Evolutionary conservation across 768 basidiomycete genomes (phyloP).

Genomic region (Dacryopinax spathularia): DNA sequence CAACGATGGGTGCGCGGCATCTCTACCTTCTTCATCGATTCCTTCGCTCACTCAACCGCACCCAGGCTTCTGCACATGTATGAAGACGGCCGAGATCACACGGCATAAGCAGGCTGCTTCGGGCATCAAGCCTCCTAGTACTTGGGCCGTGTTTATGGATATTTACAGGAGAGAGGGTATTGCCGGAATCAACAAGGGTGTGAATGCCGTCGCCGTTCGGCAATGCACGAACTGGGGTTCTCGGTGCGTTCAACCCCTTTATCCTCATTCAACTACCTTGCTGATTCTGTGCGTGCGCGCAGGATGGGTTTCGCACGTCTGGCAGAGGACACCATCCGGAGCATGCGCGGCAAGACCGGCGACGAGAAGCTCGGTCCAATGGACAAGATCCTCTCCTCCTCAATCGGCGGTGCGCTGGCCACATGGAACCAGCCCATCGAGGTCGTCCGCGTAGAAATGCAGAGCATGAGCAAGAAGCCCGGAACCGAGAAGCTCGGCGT

Average conservation of each 20-base stretch:
- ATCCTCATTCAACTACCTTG: background rate
- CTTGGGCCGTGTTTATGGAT: slow-evolving; percentile 87
- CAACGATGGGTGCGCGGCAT: slow-evolving; percentile 83
- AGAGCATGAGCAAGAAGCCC: slow-evolving; percentile 81
- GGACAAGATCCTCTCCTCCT: slow-evolving; percentile 81
- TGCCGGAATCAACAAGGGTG: slow-evolving; percentile 96
- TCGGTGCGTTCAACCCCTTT: slow-evolving; percentile 37
- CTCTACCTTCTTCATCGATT: background rate
- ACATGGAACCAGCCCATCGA: slow-evolving; percentile 99
- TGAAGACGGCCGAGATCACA: slow-evolving; percentile 98
- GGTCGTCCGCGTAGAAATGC: slow-evolving; percentile 98
- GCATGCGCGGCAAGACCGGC: slow-evolving; percentile 62
- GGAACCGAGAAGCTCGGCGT: slow-evolving; percentile 74
- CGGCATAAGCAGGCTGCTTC: slow-evolving; percentile 78
- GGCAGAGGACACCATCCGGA: slow-evolving; percentile 68
- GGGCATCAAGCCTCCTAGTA: slow-evolving; percentile 78
- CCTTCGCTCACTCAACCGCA: background rate
- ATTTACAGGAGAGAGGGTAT: slow-evolving; percentile 90
- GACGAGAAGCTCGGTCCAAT: slow-evolving; percentile 53
- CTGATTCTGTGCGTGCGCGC: slow-evolving; percentile 5
- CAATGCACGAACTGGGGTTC: slow-evolving; percentile 92
- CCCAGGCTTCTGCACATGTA: slow-evolving; percentile 97
- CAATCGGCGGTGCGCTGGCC: slow-evolving; percentile 79
- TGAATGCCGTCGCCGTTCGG: slow-evolving; percentile 83
- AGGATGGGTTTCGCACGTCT: slow-evolving; percentile 96